Evolutionary conservation across 352 stramenopile genomes (phyloP), one percentile per base, ranked within the genome.

Genomic region (Phytopythium vexans): DNA sequence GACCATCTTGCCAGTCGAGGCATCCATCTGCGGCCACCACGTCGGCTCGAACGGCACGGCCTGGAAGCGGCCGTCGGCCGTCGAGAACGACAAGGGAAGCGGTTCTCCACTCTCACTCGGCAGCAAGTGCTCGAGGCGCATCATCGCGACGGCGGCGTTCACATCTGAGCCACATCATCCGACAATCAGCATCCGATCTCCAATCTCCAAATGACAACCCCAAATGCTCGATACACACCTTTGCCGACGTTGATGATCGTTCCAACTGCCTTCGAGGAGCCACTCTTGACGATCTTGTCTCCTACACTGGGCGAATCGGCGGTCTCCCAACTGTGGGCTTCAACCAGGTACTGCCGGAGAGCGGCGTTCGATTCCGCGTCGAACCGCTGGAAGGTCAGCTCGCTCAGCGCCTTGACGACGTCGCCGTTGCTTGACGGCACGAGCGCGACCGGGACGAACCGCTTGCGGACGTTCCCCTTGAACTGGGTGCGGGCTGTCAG

Each of bases 401-500:
- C 52, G 12, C 55, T 74, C 6, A 92, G 54, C 36, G 60, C 59
- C 32, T 72, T 73, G 8, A 82, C 56, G n/a, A 88, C 57, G 15
- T 90, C 77, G 12, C 68, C 15, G 6, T 82, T 63, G 16, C 65
- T 58, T 0, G 72, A 52, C n/a, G 80, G 77, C 8, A 94, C 60
- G 8, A 95, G 51, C n/a, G 82, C 79, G 14, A 90, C 48, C 2
- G 86, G 86, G 33, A 94, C 63, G 46, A 91, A 72, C 36, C 86
- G 77, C 60, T 95, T 95, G 27, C 86, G 80, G 9, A 95, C 82
- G 57, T 85, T 93, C 40, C 83, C 86, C 59, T 95, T 95, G 63
- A 97, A 98, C 53, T 98, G 91, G 37, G 94, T 97, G 34, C 94
- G 75, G 27, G 94, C 94, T 1, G 89, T 97, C 32, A 98, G 78